phyloP scores from a whole-genome alignment of 129 eudicot species.

The Chrysanthemum lavandulifolium region DNA sequence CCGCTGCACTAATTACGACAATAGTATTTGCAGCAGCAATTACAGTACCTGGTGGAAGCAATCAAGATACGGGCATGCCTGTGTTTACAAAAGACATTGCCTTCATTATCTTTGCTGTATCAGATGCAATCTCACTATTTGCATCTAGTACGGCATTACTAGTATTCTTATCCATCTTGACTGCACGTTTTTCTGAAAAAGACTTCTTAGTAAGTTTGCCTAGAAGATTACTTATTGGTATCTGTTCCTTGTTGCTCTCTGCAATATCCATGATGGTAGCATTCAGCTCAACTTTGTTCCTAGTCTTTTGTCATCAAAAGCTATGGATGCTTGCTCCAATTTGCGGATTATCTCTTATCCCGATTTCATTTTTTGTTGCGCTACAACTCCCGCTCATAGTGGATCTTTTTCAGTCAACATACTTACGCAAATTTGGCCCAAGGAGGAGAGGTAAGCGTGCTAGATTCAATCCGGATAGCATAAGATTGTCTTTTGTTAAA shows the following conservation, averaged over 20 bases:
- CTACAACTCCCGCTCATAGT: constrained; percentile 27
- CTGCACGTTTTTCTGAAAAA: constrained; percentile 34
- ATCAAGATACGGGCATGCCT: constrained; percentile 12
- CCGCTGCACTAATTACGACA: constrained; percentile 26
- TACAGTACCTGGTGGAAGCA: constrained; percentile 28
- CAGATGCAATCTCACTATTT: constrained; percentile 39
- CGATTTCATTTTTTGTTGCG: constrained; percentile 16
- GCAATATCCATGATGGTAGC: constrained; percentile 36
- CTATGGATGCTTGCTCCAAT: constrained; percentile 31
- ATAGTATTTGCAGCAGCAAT: constrained; percentile 31
- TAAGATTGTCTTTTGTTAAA: neutral
- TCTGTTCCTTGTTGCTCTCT: constrained; percentile 24
- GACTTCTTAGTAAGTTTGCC: constrained; percentile 34
- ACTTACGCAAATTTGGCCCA: constrained; percentile 6
- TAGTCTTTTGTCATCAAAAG: constrained; percentile 17
- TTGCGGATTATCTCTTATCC: constrained; percentile 12
- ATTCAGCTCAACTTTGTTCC: constrained; percentile 28
- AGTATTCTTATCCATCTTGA: constrained; percentile 30
- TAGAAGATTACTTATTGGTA: constrained; percentile 25
- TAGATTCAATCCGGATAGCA: neutral
- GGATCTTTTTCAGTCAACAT: constrained; percentile 23
- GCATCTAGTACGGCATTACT: constrained; percentile 26
- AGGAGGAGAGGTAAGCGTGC: neutral
- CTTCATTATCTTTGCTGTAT: constrained; percentile 27
- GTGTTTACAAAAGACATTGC: neutral